Conservation (phyloP, 2,329 filamentous ascomycete genomes). For the Sporothrix globosa region DNA sequence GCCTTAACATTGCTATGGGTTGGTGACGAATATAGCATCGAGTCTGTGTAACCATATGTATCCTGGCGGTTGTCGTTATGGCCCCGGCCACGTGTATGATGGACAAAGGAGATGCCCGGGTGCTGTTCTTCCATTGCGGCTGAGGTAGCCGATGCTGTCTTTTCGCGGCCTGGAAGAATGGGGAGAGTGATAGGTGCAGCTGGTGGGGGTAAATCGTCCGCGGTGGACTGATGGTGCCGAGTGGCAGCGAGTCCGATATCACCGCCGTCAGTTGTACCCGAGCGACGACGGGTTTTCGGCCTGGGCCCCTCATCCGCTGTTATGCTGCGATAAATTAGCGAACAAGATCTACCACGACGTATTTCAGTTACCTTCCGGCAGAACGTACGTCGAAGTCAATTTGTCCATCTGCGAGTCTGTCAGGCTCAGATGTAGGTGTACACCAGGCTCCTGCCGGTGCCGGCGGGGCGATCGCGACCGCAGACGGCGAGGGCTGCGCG, state of each 20-base stretch:
- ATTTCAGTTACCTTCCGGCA: neutral
- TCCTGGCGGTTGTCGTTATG: neutral
- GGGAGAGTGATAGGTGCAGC: neutral
- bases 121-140: neutral
- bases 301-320: slow-evolving; percentile 16
- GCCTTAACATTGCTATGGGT: slow-evolving; percentile 5
- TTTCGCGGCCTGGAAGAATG: neutral
- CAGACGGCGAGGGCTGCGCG: slow-evolving; percentile 25
- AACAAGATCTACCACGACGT: neutral
- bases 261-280: slow-evolving; percentile 1
- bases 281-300: slow-evolving; percentile 13
- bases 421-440: slow-evolving; percentile 54
- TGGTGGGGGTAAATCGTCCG: neutral
- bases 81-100: slow-evolving; percentile 2
- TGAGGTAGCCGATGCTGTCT: neutral
- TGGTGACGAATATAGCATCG: slow-evolving; percentile 7
- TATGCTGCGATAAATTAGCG: slow-evolving; percentile 11
- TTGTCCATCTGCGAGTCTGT: slow-evolving; percentile 55
- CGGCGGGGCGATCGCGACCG: slow-evolving; percentile 45
- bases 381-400: slow-evolving; percentile 50
- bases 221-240: neutral
- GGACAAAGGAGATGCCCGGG: neutral
- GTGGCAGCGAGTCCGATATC: neutral
- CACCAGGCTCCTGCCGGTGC: slow-evolving; percentile 44
- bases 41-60: neutral